Conservation (phyloP, 2,329 filamentous ascomycete species). For the Claviceps cyperi region DNA sequence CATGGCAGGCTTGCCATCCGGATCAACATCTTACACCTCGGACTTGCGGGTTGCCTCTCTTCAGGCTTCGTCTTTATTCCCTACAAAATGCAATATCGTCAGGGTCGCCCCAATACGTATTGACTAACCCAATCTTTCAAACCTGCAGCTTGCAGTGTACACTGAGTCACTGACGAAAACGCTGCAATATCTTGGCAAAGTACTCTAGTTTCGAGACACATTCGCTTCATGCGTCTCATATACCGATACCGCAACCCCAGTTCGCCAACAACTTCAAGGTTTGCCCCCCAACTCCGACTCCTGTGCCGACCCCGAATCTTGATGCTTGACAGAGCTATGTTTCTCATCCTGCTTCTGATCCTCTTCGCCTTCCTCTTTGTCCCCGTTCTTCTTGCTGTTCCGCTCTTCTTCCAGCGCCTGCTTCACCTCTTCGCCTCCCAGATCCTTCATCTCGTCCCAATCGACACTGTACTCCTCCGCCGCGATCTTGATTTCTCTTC, state of each 20-base stretch:
- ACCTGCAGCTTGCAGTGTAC: too few relatives aligned
- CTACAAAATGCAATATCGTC: too few relatives aligned
- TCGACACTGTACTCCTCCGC: slow-evolving; percentile 82
- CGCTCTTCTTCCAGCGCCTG: slow-evolving; percentile 41
- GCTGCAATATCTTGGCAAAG: too few relatives aligned
- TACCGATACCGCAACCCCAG: not conserved
- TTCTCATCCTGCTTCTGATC: slow-evolving; percentile 24
- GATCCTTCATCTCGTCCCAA: slow-evolving; percentile 66
- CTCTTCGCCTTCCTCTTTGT: slow-evolving; percentile 25
- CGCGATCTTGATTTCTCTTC: slow-evolving; percentile 65
- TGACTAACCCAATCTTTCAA: too few relatives aligned
- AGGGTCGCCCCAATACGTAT: too few relatives aligned
- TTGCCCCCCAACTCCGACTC: slow-evolving; percentile 1
- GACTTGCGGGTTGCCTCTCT: too few relatives aligned
- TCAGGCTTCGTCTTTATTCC: too few relatives aligned
- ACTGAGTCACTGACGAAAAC: too few relatives aligned
- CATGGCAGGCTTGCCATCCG: too few relatives aligned
- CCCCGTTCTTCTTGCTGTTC: slow-evolving; percentile 19
- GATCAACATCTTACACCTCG: too few relatives aligned
- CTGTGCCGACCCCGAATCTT: slow-evolving; percentile 15
- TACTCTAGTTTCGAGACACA: not conserved
- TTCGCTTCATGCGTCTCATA: not conserved
- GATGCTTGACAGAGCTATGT: slow-evolving; percentile 17
- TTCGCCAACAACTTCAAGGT: not conserved
- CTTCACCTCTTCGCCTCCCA: slow-evolving; percentile 51